Base-by-base conservation (phyloP, 208 protist genomes). In the Wallacemonas sp. region DNA sequence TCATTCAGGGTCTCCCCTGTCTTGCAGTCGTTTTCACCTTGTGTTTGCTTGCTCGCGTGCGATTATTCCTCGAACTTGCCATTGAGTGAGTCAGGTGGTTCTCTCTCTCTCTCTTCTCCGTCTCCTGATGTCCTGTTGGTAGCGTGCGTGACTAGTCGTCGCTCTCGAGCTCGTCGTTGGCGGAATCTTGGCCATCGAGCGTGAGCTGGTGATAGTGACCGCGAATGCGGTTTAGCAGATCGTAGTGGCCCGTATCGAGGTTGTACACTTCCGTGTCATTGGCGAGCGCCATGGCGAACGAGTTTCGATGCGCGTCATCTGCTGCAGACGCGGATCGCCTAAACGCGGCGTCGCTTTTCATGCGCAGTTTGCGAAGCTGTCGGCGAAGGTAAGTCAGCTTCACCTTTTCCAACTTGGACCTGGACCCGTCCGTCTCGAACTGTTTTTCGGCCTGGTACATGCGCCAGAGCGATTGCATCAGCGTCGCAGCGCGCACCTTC, bases 381-480 rank as follows among this genome's bases (percentile, higher is more conserved):
- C 87, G 77, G 5, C 83, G 72, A 8, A 93, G 72, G 46, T 64
- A 63, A 0, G 71, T 73, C 23, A 88, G 74, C 20, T 61, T 61
- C 46, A 72, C 63, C 2, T 77, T 76, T 38, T 84, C 72, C 26
- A 70, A 64, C 39, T 57, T 63, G 10, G 64, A 70, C 23, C 71
- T 57, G 4, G 28, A 63, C 5, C 28, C 10, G 16, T 93, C 77
- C 1, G 41, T 67, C 28, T 93, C 84, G 52, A 93, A 91, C 5
- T 41, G 36, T 52, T 86, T 84, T 59, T 86, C 65, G 23, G 72
- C 57, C 1, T 64, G 32, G 71, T 90, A 88, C 88, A 91, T 94
- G 38, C 88, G 69, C 88, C 88, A 94, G 7, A 94, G 76, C 0
- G 84, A 94, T 71, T 94, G 88, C 76, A 94, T 64, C 33, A 91